Conservation (phyloP, 2,329 filamentous ascomycete genomes). For the Fusarium guadeloupense region DNA sequence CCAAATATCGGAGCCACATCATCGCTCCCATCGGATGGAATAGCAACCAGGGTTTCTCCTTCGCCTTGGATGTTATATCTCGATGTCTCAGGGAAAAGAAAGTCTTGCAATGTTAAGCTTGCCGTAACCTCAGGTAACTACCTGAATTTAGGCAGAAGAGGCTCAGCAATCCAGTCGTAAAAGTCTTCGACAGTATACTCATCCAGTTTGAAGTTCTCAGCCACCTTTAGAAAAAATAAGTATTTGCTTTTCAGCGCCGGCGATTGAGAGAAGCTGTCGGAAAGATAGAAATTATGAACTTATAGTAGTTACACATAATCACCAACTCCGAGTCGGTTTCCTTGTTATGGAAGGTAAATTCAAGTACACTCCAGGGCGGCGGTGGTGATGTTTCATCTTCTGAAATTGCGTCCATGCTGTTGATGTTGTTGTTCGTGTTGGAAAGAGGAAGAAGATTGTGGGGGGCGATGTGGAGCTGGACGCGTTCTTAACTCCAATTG, state of each 20-base stretch:
- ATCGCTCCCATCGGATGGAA: background rate
- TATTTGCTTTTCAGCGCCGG: conserved; percentile 27
- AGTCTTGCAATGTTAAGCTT: conserved; percentile 6
- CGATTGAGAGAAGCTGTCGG: conserved; percentile 32
- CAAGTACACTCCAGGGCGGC: background rate
- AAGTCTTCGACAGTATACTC: conserved; percentile 38
- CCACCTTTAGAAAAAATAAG: conserved; percentile 37
- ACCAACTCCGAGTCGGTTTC: conserved; percentile 26
- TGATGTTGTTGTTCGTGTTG: too few relatives aligned
- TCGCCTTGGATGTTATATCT: conserved; percentile 12
- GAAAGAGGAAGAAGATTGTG: too few relatives aligned
- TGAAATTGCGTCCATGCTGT: too few relatives aligned
- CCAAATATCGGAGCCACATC: background rate
- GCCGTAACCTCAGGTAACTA: background rate
- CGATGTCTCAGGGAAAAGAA: conserved; percentile 19
- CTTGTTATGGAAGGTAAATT: conserved; percentile 20
- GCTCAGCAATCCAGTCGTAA: conserved; percentile 33
- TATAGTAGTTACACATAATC: conserved; percentile 24
- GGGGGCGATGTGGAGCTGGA: too few relatives aligned
- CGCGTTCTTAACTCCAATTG: too few relatives aligned
- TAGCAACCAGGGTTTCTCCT: conserved; percentile 9
- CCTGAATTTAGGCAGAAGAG: background rate
- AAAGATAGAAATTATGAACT: conserved; percentile 23
- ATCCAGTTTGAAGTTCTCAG: conserved; percentile 32
- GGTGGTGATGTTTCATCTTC: too few relatives aligned